Evolutionary conservation across 306 rosid genomes (phyloP), one percentile per base, ranked within the genome.

Genomic region (Carpinus viminea): DNA sequence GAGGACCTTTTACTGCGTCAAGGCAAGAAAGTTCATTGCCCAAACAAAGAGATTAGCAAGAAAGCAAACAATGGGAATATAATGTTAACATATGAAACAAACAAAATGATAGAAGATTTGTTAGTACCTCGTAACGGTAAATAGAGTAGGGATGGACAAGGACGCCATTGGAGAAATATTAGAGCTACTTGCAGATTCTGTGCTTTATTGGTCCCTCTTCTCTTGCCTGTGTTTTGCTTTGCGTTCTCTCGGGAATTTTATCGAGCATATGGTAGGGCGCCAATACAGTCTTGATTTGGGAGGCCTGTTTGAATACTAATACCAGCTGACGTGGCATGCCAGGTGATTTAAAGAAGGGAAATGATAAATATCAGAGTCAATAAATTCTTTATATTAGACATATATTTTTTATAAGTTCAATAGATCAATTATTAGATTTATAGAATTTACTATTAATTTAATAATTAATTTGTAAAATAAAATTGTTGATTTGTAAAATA

Each of bases 101-200:
- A 59, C 26, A 51, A 2, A 21, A 43, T 1, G 5, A 69, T 13
- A 17, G 56, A 74, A 48, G 76, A 48, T 18, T 31, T 31, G 45
- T 38, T 17, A 24, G 20, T 24, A 90, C 94, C 88, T 83, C 21
- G 86, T 56, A 53, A 70, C 50, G 24, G 82, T 21, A 73, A 79
- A 45, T 5, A 70, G 85, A 70, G 83, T 80, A 72, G 36, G 31
- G 73, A 5, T 70, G 74, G 70, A 50, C 15, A 79, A 57, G 4
- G 81, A 79, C 21, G 48, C 62, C 68, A 79, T 65, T 41, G 50
- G n/a, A n/a, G 1, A 59, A 59, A 59, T 3, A 21, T 20, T n/a
- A 36, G 24, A 36, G 47, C 24, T 38, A 66, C 24, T 2, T 1
- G 51, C 4, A 17, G 26, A 38, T 66, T 66, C 4, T 17, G 50